A percentile compares a stretch with the other conserved stretches of the same genome.
Conservation (phyloP, 768 basidiomycete genomes). For the Kwoniella dejecticola region DNA sequence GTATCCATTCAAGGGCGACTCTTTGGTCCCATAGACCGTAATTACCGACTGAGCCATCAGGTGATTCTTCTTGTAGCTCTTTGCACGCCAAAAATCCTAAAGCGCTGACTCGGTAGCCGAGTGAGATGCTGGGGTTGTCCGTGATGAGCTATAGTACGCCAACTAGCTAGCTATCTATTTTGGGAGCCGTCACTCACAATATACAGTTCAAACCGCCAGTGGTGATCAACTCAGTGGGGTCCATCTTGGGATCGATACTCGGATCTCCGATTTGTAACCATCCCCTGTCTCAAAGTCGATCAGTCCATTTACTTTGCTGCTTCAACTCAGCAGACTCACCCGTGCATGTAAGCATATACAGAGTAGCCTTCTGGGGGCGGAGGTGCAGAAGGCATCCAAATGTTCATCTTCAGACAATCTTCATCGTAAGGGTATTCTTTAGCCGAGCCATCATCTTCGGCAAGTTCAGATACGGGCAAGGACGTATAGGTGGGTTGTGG, state of each 20-base stretch:
- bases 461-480: slow-evolving; percentile 9
- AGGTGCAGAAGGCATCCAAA: slow-evolving; percentile 23
- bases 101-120: slow-evolving; percentile 23
- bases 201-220: slow-evolving; percentile 18
- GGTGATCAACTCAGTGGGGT: slow-evolving; percentile 17
- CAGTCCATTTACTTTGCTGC: neutral
- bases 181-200: slow-evolving; percentile 9
- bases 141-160: neutral
- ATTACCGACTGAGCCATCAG: slow-evolving; percentile 25
- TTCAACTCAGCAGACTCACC: slow-evolving; percentile 1
- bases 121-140: slow-evolving; percentile 1
- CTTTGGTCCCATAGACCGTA: slow-evolving; percentile 27
- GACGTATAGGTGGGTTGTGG: slow-evolving; percentile 17
- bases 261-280: slow-evolving; percentile 31
- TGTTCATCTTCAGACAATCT: slow-evolving; percentile 27
- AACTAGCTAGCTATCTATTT: neutral
- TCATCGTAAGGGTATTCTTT: slow-evolving; percentile 21
- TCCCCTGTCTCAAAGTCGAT: neutral
- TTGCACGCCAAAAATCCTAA: slow-evolving; percentile 23
- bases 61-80: slow-evolving; percentile 20
- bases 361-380: slow-evolving; percentile 22
- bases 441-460: slow-evolving; percentile 8
- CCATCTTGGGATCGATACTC: slow-evolving; percentile 22
- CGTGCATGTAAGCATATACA: slow-evolving; percentile 23
- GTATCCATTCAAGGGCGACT: slow-evolving; percentile 22